Evolutionary conservation across 2,329 filamentous ascomycete species (phyloP).

Genomic region (Rosellinia necatrix): DNA sequence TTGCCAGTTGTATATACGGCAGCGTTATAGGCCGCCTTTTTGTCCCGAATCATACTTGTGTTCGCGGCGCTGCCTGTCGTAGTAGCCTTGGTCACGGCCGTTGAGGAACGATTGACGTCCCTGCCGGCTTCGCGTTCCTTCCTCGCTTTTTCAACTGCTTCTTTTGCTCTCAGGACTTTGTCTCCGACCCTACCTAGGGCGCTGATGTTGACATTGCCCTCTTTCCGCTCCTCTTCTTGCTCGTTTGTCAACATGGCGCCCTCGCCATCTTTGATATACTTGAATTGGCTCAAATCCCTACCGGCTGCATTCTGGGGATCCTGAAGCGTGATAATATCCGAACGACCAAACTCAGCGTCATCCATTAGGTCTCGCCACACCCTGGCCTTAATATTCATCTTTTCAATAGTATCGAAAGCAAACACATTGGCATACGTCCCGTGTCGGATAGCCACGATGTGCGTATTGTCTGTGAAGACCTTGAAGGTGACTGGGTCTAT

Average conservation of each 20-base stretch:
- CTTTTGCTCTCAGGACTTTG: slow-evolving; percentile 89
- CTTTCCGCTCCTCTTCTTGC: slow-evolving; percentile 68
- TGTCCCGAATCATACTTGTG: slow-evolving; percentile 57
- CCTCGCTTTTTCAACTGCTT: slow-evolving; percentile 89
- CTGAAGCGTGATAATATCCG: slow-evolving; percentile 94
- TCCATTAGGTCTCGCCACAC: slow-evolving; percentile 91
- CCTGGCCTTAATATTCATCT: slow-evolving; percentile 95
- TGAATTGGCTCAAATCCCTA: slow-evolving; percentile 84
- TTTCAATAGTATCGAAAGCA: slow-evolving; percentile 91
- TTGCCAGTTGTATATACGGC: slow-evolving; percentile 88
- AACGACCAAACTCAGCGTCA: slow-evolving; percentile 82
- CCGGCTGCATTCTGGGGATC: slow-evolving; percentile 89
- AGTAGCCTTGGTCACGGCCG: slow-evolving; percentile 47
- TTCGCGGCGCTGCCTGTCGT: slow-evolving; percentile 39
- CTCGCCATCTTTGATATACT: slow-evolving; percentile 83
- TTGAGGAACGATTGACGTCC: slow-evolving; percentile 59
- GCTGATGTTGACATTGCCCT: slow-evolving; percentile 74
- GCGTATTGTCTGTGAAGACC: slow-evolving; percentile 96
- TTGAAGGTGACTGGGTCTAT: slow-evolving; percentile 98
- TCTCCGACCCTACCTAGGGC: slow-evolving; percentile 77
- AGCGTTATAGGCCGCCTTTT: slow-evolving; percentile 76
- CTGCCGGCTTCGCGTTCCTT: slow-evolving; percentile 68
- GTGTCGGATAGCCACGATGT: slow-evolving; percentile 85
- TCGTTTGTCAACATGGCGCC: slow-evolving; percentile 70
- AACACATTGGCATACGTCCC: slow-evolving; percentile 92